Evolutionary conservation across 768 basidiomycete species (phyloP), one percentile per base, ranked within the genome.

Genomic region (Suillus cothurnatus): DNA sequence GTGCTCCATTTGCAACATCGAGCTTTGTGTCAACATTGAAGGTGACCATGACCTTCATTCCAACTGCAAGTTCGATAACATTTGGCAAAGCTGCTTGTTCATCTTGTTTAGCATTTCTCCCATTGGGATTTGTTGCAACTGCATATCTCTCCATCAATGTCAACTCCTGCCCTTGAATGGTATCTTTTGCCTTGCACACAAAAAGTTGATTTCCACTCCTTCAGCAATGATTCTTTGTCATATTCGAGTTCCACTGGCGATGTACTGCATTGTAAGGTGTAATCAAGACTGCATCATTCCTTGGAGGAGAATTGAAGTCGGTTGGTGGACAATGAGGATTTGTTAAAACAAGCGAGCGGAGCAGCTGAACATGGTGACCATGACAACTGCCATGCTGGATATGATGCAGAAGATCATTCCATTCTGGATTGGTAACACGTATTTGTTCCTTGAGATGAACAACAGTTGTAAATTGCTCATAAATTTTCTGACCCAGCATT

Each of bases 1-100:
- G 4, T 1, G 45, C n/a, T 2, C 82, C 78, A 61, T 82, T 82
- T 2, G 80, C 73, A 0, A 83, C 34, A 45, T 82, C 81, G 0
- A 78, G 66, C 31, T 81, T 77, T 1, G 77, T 81, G 14, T 80
- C 73, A 3, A 82, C 65, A 49, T 82, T 83, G n/a, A 64, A 64
- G 1, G 55, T 59, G 3, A 64, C 56, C 55, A 64, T 64, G 2
- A 64, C 63, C 26, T 64, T 31, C 56, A 64, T 64, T 2, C 63
- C 43, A 6, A 64, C n/a, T 19, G 36, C 62, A 32, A 49, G 5
- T 6, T 26, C 23, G 2, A 23, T 15, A 1, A 49, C 7, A 6
- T 49, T 26, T 2, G 14, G 7, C 1, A 49, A 6, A 1, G 23
- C 6, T 26, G 47, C 6, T 0, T 2, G 23, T 5, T 49, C 3